Conservation (phyloP, 192 early-diverging fungal genomes). For the Phlyctochytrium planicorne region DNA sequence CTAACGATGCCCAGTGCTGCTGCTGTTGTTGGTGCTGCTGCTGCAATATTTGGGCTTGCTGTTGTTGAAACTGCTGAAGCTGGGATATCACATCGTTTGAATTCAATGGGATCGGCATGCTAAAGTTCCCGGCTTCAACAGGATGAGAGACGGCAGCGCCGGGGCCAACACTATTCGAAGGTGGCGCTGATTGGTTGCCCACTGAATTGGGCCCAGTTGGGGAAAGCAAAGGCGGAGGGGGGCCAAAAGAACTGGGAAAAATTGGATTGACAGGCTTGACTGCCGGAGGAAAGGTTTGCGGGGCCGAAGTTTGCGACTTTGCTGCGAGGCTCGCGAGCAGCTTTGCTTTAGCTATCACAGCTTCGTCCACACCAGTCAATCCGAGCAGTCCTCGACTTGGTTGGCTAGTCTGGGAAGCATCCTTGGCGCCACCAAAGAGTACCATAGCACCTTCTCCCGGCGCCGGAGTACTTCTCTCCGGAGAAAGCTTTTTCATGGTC, state of each 20-base stretch:
- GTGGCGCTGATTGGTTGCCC: background rate
- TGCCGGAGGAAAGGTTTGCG: background rate
- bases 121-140: background rate
- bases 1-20: no score
- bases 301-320: background rate
- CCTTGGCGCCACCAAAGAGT: background rate
- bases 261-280: background rate
- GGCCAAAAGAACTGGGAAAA: background rate
- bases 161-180: background rate
- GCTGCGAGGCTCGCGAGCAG: conserved; percentile 3
- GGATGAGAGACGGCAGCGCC: background rate
- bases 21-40: conserved; percentile 8
- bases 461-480: background rate
- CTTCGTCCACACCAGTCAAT: background rate
- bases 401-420: background rate
- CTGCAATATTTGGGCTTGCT: background rate
- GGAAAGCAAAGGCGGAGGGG: background rate
- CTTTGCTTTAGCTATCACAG: background rate
- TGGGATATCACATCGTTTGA: background rate
- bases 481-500: background rate
- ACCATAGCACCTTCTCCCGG: conserved; percentile 5
- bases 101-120: background rate
- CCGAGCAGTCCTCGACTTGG: background rate
- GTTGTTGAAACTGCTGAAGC: conserved; percentile 3
- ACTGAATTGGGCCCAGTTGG: background rate